Base-by-base conservation (phyloP, 1,284 basidiomycete species). In the Ustilago xerochloae region DNA sequence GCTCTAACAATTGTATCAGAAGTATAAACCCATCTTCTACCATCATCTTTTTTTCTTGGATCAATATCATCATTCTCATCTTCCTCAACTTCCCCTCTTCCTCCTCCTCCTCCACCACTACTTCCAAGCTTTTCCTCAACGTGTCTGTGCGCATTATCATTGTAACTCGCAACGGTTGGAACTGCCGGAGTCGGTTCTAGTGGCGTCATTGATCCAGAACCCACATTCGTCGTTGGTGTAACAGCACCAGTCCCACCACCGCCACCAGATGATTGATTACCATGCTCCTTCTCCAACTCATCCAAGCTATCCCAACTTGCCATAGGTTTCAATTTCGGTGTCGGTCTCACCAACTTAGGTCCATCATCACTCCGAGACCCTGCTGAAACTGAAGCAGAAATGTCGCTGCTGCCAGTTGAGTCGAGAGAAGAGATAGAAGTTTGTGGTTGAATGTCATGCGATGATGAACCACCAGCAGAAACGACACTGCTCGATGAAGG, bases 11-110 rank as follows among this genome's bases (percentile, higher is more conserved):
- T 85, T 2, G 92, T 93, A 82, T 93, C 91, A 84, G 87, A 95
- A 58, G 87, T 91, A 83, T 92, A 95, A 49, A 92, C 92, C 94
- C 94, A 97, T 66, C 92, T 89, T 35, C 94, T 86, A 73, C 39
- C 77, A 63, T 77, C 77, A 28, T 69, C 74, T 22, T 24, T 52
- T 18, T 52, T 63, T 10, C 70, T 41, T 2, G 56, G 56, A 38
- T 73, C 70, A 15, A 70, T 39, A 46, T 71, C 63, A 33, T 77
- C 75, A 12, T 70, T 47, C 6, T 64, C 58, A 3, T 62, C 59
- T 8, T 35, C 59, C 28, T 18, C 50, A n/a, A n/a, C n/a, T n/a
- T n/a, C n/a, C n/a, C n/a, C n/a, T n/a, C n/a, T n/a, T n/a, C n/a
- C n/a, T n/a, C n/a, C n/a, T n/a, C n/a, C n/a, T n/a, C n/a, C n/a